Conservation (phyloP, 2,329 filamentous ascomycete species). For the Diaporthe citrichinensis region DNA sequence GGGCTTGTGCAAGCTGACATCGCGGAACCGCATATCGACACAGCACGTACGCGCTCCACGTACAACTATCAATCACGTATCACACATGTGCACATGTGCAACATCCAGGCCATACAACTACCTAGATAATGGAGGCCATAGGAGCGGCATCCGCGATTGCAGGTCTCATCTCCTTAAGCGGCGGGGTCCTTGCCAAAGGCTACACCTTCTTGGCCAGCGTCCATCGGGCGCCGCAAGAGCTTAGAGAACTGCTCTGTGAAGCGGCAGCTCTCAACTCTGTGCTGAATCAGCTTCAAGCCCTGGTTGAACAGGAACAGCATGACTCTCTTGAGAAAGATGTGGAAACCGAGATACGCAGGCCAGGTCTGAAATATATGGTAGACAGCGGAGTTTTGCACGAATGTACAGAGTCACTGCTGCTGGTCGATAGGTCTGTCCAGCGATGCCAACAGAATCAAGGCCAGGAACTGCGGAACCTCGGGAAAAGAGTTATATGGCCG, state of each 20-base stretch:
- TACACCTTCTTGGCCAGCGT: constrained; percentile 2
- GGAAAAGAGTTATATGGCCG: not conserved
- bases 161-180: not conserved
- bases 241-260: constrained; percentile 11
- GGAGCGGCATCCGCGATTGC: constrained; percentile 7
- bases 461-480: not conserved
- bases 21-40: not conserved
- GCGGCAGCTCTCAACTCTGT: constrained; percentile 8
- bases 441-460: constrained; percentile 2
- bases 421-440: not conserved
- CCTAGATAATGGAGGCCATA: not conserved
- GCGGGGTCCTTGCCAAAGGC: not conserved
- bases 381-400: not conserved
- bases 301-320: not conserved
- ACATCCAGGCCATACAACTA: not conserved
- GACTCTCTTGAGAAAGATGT: not conserved
- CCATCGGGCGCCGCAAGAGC: constrained; percentile 1
- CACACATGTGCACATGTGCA: not conserved
- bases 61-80: not conserved
- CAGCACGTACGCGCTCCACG: not conserved
- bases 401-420: not conserved
- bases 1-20: not conserved
- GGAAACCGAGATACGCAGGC: not conserved
- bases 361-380: not conserved
- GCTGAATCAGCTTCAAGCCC: not conserved